Evolutionary conservation across 495 filamentous ascomycete genomes (phyloP).

Genomic region (Recurvomyces mirabilis): DNA sequence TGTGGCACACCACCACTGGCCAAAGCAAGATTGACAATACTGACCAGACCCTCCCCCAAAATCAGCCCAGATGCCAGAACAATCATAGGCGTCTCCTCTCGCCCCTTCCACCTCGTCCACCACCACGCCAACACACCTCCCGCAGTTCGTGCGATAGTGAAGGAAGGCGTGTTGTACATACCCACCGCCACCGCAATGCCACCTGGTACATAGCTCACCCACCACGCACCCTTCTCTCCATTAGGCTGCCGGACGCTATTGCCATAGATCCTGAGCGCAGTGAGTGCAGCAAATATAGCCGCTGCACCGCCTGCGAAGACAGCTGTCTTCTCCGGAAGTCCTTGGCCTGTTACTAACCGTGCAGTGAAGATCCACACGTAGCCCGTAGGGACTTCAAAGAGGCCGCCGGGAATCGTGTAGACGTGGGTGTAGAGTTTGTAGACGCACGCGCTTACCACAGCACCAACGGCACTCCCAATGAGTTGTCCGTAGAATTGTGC

Average conservation of each 20-base stretch:
- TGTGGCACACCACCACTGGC: constrained; percentile 72
- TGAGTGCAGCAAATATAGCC: constrained; percentile 55
- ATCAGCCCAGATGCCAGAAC: constrained; percentile 70
- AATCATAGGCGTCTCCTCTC: constrained; percentile 47
- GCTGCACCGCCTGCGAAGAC: constrained; percentile 65
- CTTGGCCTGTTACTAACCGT: constrained; percentile 83
- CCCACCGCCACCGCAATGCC: constrained; percentile 93
- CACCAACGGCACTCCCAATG: constrained; percentile 79
- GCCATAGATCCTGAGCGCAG: constrained; percentile 52
- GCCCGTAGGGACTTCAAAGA: constrained; percentile 89
- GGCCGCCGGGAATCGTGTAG: constrained; percentile 71
- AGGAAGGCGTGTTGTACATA: constrained; percentile 96
- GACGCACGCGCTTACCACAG: constrained; percentile 72
- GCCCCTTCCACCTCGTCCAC: constrained; percentile 45
- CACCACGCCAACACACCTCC: constrained; percentile 81
- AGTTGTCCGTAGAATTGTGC: constrained; percentile 96
- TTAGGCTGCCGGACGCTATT: constrained; percentile 27
- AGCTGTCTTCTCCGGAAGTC: constrained; percentile 69
- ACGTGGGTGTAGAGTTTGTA: constrained; percentile 87
- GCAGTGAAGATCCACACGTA: constrained; percentile 98
- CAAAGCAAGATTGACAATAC: constrained; percentile 79
- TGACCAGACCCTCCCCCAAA: constrained; percentile 85
- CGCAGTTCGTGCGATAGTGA: constrained; percentile 79
- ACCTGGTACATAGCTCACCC: constrained; percentile 61
- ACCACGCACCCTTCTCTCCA: constrained; percentile 37